phyloP scores from a whole-genome alignment of 2,329 filamentous ascomycete genomes.

The Fusarium pseudocircinatum region DNA sequence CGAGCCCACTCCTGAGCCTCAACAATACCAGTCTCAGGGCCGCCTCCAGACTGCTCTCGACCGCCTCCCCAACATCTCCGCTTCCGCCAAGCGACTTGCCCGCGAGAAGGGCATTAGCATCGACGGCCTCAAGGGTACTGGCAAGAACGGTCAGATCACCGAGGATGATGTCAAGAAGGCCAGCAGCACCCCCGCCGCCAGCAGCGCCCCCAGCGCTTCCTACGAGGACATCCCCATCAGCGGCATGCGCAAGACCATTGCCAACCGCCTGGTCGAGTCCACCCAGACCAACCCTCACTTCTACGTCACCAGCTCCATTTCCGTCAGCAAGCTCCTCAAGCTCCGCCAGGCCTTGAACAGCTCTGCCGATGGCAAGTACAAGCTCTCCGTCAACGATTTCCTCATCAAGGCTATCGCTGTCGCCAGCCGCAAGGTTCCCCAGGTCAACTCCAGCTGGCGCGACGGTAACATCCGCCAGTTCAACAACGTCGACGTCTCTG shows the following conservation, averaged over 20 bases:
- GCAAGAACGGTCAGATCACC: constrained; percentile 86
- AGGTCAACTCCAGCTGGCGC: constrained; percentile 96
- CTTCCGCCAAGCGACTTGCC: constrained; percentile 82
- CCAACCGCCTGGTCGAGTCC: constrained; percentile 86
- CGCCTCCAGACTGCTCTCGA: constrained; percentile 86
- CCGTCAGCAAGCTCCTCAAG: constrained; percentile 94
- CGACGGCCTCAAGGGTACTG: constrained; percentile 84
- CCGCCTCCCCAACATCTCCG: constrained; percentile 77
- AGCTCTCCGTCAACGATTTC: constrained; percentile 99
- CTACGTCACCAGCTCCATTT: constrained; percentile 91
- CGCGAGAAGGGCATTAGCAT: constrained; percentile 85
- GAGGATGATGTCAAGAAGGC: constrained; percentile 94
- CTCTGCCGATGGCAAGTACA: constrained; percentile 91
- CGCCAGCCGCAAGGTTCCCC: constrained; percentile 91
- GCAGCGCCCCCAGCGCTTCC: constrained; percentile 67
- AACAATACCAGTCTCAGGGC: constrained; percentile 79
- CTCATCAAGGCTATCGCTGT: constrained; percentile 94
- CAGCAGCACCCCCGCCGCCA: constrained; percentile 64
- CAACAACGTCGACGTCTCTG: constrained; percentile 92
- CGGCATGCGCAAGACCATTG: constrained; percentile 98
- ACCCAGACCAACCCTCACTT: constrained; percentile 96
- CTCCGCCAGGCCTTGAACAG: constrained; percentile 93
- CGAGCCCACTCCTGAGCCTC: constrained; percentile 61
- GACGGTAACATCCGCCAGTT: constrained; percentile 91
- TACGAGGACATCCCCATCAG: constrained; percentile 87